Base-by-base conservation (phyloP, 768 basidiomycete species). In the Lactifluus piperatus region DNA sequence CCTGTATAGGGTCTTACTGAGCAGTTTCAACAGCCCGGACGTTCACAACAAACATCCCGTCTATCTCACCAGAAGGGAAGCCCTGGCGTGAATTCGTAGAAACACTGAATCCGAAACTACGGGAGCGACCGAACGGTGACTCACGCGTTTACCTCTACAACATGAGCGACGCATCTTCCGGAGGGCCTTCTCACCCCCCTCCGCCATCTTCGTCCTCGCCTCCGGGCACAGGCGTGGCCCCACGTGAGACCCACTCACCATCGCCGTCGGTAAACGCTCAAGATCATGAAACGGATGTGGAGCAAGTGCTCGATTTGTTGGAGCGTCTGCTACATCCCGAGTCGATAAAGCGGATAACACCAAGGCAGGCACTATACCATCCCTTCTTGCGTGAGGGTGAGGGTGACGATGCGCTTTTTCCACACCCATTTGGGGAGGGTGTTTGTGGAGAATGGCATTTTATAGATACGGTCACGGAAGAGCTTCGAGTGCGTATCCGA, bases 11-110 rank as follows among this genome's bases (percentile, higher is more conserved):
- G 13, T 24, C 60, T 39, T 49, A 41, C 56, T 29, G 51, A 57
- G 29, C 29, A 11, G 46, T 1, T 46, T 36, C 45, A 56, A 24
- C 62, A 98, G 95, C 90, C 69, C 88, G 97, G 29, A 86, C 85
- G 3, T 89, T 98, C 64, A 75, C 85, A 10, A 88, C 91, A n/a
- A 99, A 97, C 66, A 79, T 99, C 0, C 92, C 94, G 4, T 80
- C 84, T 16, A 73, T 97, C 16, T 77, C 82, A 7, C 72, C 76
- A 51, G 78, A 86, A 1, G 87, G 88, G 29, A 79, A 81, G 10
- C 70, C 82, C 43, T 89, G 95, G 83, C 74, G 75, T 32, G 79
- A 83, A 20, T 84, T 97, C 60, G 85, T 95, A 51, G 79, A 84
- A 66, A 78, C 73, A 49, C 82, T 88, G 58, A 95, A 97, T 65